Conservation (phyloP, 495 filamentous ascomycete species). For the Niebla homalea region DNA sequence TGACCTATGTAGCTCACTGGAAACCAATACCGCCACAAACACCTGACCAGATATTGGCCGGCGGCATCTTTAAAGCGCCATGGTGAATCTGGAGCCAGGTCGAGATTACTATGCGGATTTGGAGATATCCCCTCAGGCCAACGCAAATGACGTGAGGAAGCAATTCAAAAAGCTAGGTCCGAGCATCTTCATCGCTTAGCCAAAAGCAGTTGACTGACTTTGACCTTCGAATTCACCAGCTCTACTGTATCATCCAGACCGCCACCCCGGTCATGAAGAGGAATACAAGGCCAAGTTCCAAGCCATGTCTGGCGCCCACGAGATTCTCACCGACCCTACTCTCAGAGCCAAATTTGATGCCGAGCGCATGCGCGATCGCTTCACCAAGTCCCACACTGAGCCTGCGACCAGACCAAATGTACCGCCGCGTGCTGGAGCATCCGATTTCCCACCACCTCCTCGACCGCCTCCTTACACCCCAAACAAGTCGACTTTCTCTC, state of each 20-base stretch:
- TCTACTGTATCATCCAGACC: slow-evolving; percentile 76
- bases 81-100: slow-evolving; percentile 62
- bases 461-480: slow-evolving; percentile 19
- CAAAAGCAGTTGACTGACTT: not conserved
- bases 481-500: slow-evolving; percentile 19
- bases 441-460: slow-evolving; percentile 18
- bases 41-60: not conserved
- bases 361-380: slow-evolving; percentile 38
- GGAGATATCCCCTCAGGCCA: slow-evolving; percentile 48
- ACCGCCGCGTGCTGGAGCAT: slow-evolving; percentile 14
- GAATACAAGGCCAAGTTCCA: slow-evolving; percentile 74
- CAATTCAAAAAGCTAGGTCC: slow-evolving; percentile 75
- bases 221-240: slow-evolving; percentile 35
- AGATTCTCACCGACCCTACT: slow-evolving; percentile 59
- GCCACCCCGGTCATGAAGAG: slow-evolving; percentile 68
- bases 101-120: slow-evolving; percentile 83
- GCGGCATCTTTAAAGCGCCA: slow-evolving; percentile 26
- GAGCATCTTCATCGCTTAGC: slow-evolving; percentile 5
- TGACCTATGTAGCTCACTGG: not conserved
- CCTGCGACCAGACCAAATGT: slow-evolving; percentile 13
- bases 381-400: slow-evolving; percentile 10
- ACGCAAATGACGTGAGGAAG: slow-evolving; percentile 63
- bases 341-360: slow-evolving; percentile 64
- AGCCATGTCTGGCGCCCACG: slow-evolving; percentile 71
- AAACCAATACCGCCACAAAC: not conserved